These are phyloP conservation scores for Adansonia gregorii DNA, from an alignment of 441 rosid genomes.

Conservation along the genomic window DNA sequence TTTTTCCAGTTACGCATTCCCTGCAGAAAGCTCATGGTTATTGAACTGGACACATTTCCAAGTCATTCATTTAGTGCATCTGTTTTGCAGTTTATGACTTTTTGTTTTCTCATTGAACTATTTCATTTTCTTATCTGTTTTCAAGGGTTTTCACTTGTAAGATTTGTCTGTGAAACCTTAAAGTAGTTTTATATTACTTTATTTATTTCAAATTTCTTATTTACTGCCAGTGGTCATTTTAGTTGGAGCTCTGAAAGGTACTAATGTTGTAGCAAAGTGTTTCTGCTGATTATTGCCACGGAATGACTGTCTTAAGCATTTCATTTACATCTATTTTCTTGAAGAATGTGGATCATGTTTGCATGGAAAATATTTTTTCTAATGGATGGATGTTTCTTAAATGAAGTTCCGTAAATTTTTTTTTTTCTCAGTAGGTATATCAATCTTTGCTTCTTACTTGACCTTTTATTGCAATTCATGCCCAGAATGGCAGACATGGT, in stretches of 20 bases:
- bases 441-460: slow-evolving; percentile 24
- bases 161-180: slow-evolving; percentile 1
- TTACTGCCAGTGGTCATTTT: neutral
- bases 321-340: neutral
- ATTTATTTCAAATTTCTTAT: neutral
- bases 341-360: neutral
- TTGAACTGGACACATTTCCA: slow-evolving; percentile 2
- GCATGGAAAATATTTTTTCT: neutral
- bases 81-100: neutral
- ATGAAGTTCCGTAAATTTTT: neutral
- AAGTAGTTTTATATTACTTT: neutral
- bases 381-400: neutral
- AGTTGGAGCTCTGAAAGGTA: neutral
- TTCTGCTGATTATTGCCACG: neutral
- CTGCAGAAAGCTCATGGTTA: neutral
- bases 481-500: slow-evolving; percentile 59
- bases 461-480: slow-evolving; percentile 34
- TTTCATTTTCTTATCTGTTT: neutral
- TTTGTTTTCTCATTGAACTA: neutral
- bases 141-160: neutral
- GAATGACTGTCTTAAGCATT: neutral
- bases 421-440: neutral
- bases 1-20: neutral
- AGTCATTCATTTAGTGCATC: neutral
- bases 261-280: neutral